Conservation (phyloP, 805 yeast genomes). For the Yamadazyma takamatsuzukensis region DNA sequence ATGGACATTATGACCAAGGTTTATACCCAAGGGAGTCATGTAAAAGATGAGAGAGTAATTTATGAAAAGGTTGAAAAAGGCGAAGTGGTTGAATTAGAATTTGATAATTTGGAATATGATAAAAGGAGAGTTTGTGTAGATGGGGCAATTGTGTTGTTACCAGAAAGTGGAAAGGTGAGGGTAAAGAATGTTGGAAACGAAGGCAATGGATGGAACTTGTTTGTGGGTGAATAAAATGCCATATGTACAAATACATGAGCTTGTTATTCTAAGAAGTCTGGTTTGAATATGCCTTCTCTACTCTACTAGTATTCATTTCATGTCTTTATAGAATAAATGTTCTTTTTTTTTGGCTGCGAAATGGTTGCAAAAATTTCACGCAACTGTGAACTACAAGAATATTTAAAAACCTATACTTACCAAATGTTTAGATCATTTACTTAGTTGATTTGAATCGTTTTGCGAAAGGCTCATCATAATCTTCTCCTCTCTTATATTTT, state of each 20-base stretch:
- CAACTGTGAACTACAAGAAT: no score
- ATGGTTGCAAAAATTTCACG: no score
- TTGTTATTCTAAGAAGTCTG: no score
- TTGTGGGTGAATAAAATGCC: background rate
- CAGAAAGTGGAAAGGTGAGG: slow-evolving; percentile 15
- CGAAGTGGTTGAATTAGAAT: slow-evolving; percentile 20
- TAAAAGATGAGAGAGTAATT: slow-evolving; percentile 43
- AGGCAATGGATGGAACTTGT: slow-evolving; percentile 1
- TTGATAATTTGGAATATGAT: slow-evolving; percentile 3
- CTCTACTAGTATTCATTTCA: no score
- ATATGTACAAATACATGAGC: background rate
- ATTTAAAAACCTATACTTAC: no score
- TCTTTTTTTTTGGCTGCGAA: no score
- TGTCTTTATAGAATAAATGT: no score
- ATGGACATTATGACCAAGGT: slow-evolving; percentile 56
- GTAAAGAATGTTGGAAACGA: slow-evolving; percentile 4
- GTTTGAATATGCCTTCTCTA: no score
- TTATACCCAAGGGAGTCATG: slow-evolving; percentile 55
- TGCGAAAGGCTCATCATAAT: no score
- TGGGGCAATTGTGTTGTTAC: slow-evolving; percentile 47
- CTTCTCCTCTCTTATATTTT: no score
- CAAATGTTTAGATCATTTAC: no score
- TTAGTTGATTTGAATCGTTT: no score
- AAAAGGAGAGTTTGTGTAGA: slow-evolving; percentile 63
- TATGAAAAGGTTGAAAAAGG: slow-evolving; percentile 34